phyloP scores from a whole-genome alignment of 1,284 basidiomycete species.

The Apiotrichum gracile region DNA sequence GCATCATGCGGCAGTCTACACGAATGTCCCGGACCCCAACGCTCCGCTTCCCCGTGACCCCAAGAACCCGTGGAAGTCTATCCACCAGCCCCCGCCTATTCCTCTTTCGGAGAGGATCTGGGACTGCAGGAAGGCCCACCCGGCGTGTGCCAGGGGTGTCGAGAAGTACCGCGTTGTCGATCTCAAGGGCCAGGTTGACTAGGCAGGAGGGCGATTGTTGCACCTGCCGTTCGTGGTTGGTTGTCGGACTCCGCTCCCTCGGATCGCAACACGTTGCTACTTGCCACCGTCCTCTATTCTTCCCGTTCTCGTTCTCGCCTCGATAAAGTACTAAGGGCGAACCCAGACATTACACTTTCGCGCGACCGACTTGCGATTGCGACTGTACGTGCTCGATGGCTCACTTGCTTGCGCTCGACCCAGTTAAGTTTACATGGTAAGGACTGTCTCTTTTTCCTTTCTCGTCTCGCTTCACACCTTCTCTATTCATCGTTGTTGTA shows the following conservation, averaged over 20 bases:
- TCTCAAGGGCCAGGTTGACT: constrained; percentile 52
- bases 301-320: too few species aligned
- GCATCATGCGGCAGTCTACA: constrained; percentile 66
- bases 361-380: too few species aligned
- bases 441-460: not conserved
- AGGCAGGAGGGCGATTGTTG: not conserved
- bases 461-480: not conserved
- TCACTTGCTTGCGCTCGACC: too few species aligned
- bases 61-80: constrained; percentile 23
- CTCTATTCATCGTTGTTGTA: too few species aligned
- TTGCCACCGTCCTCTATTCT: too few species aligned
- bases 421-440: not conserved
- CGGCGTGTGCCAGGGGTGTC: constrained; percentile 45
- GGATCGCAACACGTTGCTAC: too few species aligned
- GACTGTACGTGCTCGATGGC: too few species aligned
- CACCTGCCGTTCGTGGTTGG: too few species aligned
- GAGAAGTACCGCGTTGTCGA: constrained; percentile 52
- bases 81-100: constrained; percentile 13
- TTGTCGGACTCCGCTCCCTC: too few species aligned
- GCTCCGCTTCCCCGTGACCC: constrained; percentile 14
- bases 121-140: constrained; percentile 51
- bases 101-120: constrained; percentile 42
- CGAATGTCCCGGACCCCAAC: constrained; percentile 26
- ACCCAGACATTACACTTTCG: too few species aligned
- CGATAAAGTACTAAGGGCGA: too few species aligned